These are phyloP conservation scores for Podaxis sp. DNA, from an alignment of 768 basidiomycete genomes.

Conservation along the genomic window DNA sequence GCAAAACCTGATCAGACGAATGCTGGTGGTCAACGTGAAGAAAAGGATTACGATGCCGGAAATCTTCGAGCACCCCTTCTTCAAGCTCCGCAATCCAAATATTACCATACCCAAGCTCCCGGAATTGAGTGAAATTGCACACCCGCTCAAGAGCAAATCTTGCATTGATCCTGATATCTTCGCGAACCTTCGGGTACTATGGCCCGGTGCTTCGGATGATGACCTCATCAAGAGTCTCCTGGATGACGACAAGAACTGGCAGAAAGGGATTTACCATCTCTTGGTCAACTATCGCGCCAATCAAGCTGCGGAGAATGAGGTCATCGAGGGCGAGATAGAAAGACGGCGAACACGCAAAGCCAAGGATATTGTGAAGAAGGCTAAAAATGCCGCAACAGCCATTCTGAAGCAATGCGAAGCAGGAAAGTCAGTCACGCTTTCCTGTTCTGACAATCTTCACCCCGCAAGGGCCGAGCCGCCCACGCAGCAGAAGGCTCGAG, in stretches of 20 bases:
- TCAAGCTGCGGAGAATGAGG: conserved; percentile 64
- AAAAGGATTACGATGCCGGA: conserved; percentile 82
- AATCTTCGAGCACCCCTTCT: conserved; percentile 82
- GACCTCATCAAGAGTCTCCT: conserved; percentile 70
- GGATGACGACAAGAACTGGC: conserved; percentile 77
- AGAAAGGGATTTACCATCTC: conserved; percentile 94
- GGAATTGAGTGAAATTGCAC: conserved; percentile 64
- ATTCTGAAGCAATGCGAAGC: conserved; percentile 40
- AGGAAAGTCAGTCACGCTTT: conserved; percentile 61
- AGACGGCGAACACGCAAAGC: conserved; percentile 34
- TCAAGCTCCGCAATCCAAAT: conserved; percentile 53
- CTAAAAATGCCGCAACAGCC: not conserved
- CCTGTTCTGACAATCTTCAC: conserved; percentile 39
- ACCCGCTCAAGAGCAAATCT: conserved; percentile 58
- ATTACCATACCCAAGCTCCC: conserved; percentile 45
- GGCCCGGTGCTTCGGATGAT: conserved; percentile 77
- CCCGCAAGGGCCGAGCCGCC: conserved; percentile 16
- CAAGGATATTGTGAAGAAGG: conserved; percentile 18
- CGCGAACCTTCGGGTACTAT: conserved; percentile 87
- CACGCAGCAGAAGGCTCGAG: conserved; percentile 10
- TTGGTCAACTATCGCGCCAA: conserved; percentile 82
- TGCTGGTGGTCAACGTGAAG: conserved; percentile 76
- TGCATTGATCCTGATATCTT: conserved; percentile 90
- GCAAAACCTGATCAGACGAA: conserved; percentile 72
- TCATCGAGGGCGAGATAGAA: conserved; percentile 35